Evolutionary conservation across 768 basidiomycete species (phyloP), one percentile per base, ranked within the genome.

Genomic region (Lenzites betulinus): DNA sequence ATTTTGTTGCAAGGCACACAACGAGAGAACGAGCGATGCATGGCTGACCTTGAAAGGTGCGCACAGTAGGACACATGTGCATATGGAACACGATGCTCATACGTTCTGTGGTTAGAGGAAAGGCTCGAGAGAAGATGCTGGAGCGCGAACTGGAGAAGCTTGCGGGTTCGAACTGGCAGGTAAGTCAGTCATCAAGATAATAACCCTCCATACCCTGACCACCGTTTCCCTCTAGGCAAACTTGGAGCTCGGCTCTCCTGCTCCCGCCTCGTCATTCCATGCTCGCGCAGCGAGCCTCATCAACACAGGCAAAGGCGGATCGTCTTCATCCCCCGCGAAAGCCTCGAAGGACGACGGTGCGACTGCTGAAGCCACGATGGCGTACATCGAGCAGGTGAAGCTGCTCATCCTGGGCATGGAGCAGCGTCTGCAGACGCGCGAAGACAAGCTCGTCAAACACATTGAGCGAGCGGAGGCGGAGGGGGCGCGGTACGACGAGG

Each of bases 91-190:
- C 20, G 39, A 30, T 55, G 48, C 39, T 1, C 6, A 33, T 39
- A 28, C 16, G 23, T 7, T 36, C 25, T 5, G 7, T 20, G 36
- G 22, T 35, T 65, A 86, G 88, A 64, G 80, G 77, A 3, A 89
- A 83, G 59, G 79, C 78, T n/a, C 79, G 92, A 50, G 89, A 92
- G 73, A 89, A 90, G 71, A 78, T 84, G 73, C 81, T 93, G 36
- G 92, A 94, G 69, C 80, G 83, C 33, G 88, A 90, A 49, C 72
- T 94, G 15, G 77, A 83, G 6, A 86, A 82, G 62, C 73, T 92
- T 22, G 88, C 84, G 1, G 92, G 92, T 0, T 86, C 89, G 54
- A 88, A 92, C 68, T 93, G 92, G 92, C 89, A 92, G 84, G 89
- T 87, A 58, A 38, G 80, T 67, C 20, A 65, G 9, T 0, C 13